Conservation (phyloP, 2,329 filamentous ascomycete species). For the Ustilaginoidea virens region DNA sequence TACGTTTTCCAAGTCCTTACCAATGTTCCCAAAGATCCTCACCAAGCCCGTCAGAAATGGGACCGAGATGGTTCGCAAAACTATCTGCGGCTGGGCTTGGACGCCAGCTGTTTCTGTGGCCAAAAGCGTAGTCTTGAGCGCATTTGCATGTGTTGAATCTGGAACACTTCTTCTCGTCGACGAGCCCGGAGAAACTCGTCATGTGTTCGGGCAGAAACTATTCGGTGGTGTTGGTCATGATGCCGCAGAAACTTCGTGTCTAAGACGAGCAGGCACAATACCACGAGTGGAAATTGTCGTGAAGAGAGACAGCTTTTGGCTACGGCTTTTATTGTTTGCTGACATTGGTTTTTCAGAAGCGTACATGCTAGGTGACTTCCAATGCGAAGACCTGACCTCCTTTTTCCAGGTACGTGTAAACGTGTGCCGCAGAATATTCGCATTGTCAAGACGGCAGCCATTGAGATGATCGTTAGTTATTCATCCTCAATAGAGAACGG, state of each 20-base stretch:
- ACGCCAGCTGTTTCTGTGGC: slow-evolving; percentile 29
- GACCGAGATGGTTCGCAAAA: slow-evolving; percentile 23
- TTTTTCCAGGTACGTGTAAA: slow-evolving; percentile 44
- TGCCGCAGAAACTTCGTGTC: slow-evolving; percentile 19
- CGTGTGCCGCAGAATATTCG: not conserved
- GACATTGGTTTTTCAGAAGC: slow-evolving; percentile 64
- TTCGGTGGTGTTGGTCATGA: slow-evolving; percentile 18
- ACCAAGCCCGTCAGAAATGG: slow-evolving; percentile 4
- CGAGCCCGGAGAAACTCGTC: slow-evolving; percentile 24
- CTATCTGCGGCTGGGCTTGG: slow-evolving; percentile 30
- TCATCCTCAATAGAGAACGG: slow-evolving; percentile 51
- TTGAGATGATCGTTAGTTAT: slow-evolving; percentile 31
- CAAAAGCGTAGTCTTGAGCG: slow-evolving; percentile 27
- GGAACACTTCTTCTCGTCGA: slow-evolving; percentile 34
- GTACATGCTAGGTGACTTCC: slow-evolving; percentile 58
- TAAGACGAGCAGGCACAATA: slow-evolving; percentile 17
- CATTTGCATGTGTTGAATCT: slow-evolving; percentile 29
- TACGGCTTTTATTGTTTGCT: slow-evolving; percentile 50
- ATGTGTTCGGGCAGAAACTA: slow-evolving; percentile 30
- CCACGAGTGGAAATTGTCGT: slow-evolving; percentile 40
- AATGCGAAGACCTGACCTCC: slow-evolving; percentile 47
- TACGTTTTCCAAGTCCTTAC: not conserved
- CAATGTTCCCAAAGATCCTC: slow-evolving; percentile 2
- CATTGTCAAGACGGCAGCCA: not conserved
- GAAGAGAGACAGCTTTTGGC: slow-evolving; percentile 54